These are phyloP conservation scores for Fusarium drepaniforme DNA, from an alignment of 2,329 filamentous ascomycete species.

Conservation along the genomic window DNA sequence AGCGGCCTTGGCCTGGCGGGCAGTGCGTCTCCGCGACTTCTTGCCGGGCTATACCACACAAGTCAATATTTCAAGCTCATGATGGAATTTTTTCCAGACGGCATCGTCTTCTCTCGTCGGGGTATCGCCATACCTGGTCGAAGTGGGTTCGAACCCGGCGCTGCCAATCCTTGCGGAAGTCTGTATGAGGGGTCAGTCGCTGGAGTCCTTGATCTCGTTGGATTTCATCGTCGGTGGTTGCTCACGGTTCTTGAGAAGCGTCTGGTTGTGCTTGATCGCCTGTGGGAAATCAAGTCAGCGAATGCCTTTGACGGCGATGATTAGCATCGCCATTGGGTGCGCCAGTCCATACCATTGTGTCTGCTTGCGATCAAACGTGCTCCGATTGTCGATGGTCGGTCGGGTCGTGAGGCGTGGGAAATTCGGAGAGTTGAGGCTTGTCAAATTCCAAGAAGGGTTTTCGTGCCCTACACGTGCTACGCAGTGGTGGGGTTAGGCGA, in stretches of 20 bases:
- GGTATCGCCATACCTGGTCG: conserved; percentile 84
- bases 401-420: conserved; percentile 54
- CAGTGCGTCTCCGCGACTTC: conserved; percentile 92
- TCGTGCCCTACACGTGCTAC: conserved; percentile 55
- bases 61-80: conserved; percentile 50
- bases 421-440: conserved; percentile 54
- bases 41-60: conserved; percentile 80
- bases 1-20: conserved; percentile 94
- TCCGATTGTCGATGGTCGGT: conserved; percentile 56
- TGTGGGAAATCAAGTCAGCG: conserved; percentile 54
- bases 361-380: conserved; percentile 65
- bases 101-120: conserved; percentile 22
- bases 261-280: conserved; percentile 99
- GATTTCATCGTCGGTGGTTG: conserved; percentile 46
- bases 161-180: conserved; percentile 99
- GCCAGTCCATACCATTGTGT: conserved; percentile 62
- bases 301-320: conserved; percentile 28
- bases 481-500: conserved; percentile 48
- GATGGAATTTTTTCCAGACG: conserved; percentile 22
- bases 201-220: conserved; percentile 43
- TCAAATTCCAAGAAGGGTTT: conserved; percentile 58
- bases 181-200: conserved; percentile 65
- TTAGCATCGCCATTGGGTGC: conserved; percentile 38
- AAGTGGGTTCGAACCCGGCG: conserved; percentile 99
- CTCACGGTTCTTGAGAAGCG: conserved; percentile 96